Evolutionary conservation across 129 eudicot genomes (phyloP).

Genomic region (Lactuca saligna): DNA sequence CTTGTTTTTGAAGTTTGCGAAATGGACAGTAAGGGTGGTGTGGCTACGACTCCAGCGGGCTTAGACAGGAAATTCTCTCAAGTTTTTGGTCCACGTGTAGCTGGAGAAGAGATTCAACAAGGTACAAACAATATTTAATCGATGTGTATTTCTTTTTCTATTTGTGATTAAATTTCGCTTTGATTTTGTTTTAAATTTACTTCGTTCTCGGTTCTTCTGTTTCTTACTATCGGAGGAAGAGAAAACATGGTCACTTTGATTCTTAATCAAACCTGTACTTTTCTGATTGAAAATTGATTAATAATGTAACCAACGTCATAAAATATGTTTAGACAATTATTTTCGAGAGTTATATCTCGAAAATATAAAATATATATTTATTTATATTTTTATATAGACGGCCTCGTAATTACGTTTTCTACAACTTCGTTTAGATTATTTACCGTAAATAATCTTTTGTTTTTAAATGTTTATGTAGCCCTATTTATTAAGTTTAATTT

Average conservation of each 20-base stretch:
- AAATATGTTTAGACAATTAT: no score
- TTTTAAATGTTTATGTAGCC: no score
- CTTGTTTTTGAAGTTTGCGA: neutral
- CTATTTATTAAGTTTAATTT: no score
- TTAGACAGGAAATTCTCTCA: conserved; percentile 61
- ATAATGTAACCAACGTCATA: neutral
- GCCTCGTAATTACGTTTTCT: no score
- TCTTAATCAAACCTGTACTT: neutral
- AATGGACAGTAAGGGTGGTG: conserved; percentile 39
- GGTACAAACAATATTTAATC: no score
- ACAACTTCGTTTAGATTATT: no score
- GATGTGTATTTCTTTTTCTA: neutral
- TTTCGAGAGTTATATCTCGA: no score
- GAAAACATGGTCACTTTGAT: neutral
- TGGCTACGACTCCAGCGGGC: conserved; percentile 30
- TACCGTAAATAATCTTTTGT: no score
- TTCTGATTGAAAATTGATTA: neutral
- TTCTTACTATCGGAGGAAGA: conserved; percentile 5
- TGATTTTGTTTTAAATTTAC: neutral
- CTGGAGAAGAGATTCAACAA: conserved; percentile 60
- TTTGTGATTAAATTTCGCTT: neutral
- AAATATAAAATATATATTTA: no score
- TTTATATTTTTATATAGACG: no score
- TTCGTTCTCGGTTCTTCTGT: neutral
- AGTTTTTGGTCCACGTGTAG: conserved; percentile 52